Percentiles rank a stretch among this genome's conserved stretches.
phyloP scores from a whole-genome alignment of 2,329 filamentous ascomycete species.

The Eutypella sp. region DNA sequence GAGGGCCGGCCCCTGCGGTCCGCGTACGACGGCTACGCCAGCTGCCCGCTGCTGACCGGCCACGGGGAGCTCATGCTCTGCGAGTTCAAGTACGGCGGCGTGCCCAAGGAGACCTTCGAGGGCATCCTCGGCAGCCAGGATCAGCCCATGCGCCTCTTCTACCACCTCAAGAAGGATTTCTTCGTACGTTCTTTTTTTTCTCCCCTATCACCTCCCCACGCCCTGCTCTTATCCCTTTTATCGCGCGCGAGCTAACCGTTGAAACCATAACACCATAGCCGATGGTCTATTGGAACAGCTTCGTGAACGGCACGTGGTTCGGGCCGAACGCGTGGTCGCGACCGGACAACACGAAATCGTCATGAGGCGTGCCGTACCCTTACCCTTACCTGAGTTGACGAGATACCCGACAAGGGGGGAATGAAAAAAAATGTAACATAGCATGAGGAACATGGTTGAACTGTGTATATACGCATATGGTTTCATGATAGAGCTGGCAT shows the following conservation, averaged over 20 bases:
- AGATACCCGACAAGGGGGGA: neutral
- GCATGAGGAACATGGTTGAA: no score
- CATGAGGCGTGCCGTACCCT: neutral
- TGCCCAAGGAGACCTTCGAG: constrained; percentile 40
- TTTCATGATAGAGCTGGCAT: no score
- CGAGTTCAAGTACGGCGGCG: constrained; percentile 43
- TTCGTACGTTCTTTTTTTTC: constrained; percentile 25
- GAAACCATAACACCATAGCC: no score
- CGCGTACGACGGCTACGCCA: constrained; percentile 40
- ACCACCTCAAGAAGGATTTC: constrained; percentile 41
- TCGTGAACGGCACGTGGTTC: constrained; percentile 21
- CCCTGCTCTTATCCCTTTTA: neutral
- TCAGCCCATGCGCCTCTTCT: constrained; percentile 32
- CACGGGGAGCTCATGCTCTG: constrained; percentile 41
- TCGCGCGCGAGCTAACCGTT: no score
- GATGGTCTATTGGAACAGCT: constrained; percentile 24
- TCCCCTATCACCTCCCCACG: neutral
- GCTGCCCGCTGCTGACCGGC: constrained; percentile 40
- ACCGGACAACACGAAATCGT: constrained; percentile 9
- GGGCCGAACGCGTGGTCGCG: constrained; percentile 16
- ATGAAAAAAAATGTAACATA: neutral
- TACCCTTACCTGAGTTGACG: neutral
- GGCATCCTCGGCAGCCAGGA: constrained; percentile 32
- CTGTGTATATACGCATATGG: no score
- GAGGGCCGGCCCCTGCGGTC: constrained; percentile 28